These are phyloP conservation scores for Dactylonectria estremocensis DNA, from an alignment of 2,329 filamentous ascomycete genomes.

Conservation along the genomic window DNA sequence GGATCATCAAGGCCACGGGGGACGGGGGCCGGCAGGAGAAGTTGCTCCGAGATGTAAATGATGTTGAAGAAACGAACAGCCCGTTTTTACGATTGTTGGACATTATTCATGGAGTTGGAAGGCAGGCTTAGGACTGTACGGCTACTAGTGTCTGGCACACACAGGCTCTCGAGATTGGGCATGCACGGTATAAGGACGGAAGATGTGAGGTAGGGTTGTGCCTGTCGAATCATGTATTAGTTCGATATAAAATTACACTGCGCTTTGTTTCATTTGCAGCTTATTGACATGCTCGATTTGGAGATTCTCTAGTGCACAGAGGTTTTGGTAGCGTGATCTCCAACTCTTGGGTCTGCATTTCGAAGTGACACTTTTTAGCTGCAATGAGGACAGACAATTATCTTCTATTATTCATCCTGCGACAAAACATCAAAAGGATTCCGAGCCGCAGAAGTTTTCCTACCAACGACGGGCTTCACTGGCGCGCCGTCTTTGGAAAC, in stretches of 20 bases:
- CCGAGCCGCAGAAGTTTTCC: constrained; percentile 23
- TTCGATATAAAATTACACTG: background rate
- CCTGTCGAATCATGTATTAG: constrained; percentile 16
- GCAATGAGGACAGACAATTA: background rate
- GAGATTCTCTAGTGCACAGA: background rate
- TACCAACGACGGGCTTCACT: constrained; percentile 4
- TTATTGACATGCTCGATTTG: background rate
- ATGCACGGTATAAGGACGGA: constrained; percentile 4
- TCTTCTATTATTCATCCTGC: constrained; percentile 26
- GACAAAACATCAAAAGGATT: constrained; percentile 48
- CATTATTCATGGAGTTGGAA: constrained; percentile 53
- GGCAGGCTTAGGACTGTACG: constrained; percentile 1
- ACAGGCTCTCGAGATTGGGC: background rate
- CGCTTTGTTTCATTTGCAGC: background rate
- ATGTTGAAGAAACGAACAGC: constrained; percentile 41
- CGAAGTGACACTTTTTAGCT: background rate
- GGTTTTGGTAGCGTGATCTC: background rate
- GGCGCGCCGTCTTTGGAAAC: constrained; percentile 17
- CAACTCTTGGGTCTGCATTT: background rate
- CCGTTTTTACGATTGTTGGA: constrained; percentile 49
- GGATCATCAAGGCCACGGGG: constrained; percentile 73
- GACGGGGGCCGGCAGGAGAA: constrained; percentile 60
- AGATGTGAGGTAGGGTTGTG: background rate
- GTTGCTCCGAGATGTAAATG: constrained; percentile 67
- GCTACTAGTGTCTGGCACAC: constrained; percentile 14